Conservation (phyloP, 2,329 filamentous ascomycete species). For the Ascochyta koolunga region DNA sequence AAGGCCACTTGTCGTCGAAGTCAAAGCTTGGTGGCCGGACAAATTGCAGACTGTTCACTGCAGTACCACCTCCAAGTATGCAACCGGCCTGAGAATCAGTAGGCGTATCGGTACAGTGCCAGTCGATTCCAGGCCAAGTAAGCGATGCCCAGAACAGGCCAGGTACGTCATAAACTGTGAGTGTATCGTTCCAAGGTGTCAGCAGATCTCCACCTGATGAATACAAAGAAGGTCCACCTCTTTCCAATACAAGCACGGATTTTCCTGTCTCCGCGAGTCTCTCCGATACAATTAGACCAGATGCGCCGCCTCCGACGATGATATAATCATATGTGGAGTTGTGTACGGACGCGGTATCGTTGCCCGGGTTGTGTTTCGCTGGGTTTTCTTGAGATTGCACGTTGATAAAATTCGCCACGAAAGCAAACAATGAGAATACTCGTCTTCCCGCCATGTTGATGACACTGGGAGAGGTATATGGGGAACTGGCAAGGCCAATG, state of each 20-base stretch:
- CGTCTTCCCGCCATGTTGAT: no score
- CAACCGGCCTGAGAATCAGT: constrained; percentile 40
- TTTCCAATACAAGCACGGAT: constrained; percentile 49
- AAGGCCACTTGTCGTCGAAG: constrained; percentile 29
- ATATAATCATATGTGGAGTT: constrained; percentile 52
- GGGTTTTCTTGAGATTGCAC: no score
- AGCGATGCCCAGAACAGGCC: constrained; percentile 22
- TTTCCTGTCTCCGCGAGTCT: constrained; percentile 47
- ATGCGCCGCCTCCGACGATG: constrained; percentile 48
- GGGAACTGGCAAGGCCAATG: no score
- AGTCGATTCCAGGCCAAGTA: constrained; percentile 43
- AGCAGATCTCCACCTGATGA: constrained; percentile 38
- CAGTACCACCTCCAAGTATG: constrained; percentile 47
- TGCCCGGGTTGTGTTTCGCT: background rate
- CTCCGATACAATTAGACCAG: constrained; percentile 47
- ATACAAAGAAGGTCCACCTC: constrained; percentile 45
- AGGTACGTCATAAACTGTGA: constrained; percentile 35
- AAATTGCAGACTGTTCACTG: constrained; percentile 31
- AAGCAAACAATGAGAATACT: no score
- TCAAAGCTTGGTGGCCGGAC: constrained; percentile 27
- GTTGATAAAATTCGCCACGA: no score
- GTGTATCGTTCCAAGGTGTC: constrained; percentile 31
- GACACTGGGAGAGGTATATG: no score
- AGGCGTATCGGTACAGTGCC: constrained; percentile 48
- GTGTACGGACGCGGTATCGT: background rate